Evolutionary conservation across 148 eudicot species (phyloP).

Genomic region (Cornus kousa): DNA sequence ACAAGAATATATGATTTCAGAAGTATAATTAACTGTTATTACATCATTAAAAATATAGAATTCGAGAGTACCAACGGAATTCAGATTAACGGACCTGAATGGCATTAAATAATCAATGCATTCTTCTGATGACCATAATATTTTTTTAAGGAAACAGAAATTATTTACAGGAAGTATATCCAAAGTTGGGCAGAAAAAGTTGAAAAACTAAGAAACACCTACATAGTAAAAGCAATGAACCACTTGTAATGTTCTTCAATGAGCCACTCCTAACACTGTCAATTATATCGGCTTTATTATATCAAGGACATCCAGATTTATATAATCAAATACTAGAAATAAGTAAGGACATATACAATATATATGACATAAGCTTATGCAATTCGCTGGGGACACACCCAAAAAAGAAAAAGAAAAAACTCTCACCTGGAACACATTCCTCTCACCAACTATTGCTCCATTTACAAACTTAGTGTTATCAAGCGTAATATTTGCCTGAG

Average conservation of each 20-base stretch:
- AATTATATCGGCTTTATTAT: not conserved
- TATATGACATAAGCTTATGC: not conserved
- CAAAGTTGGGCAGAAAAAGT: not conserved
- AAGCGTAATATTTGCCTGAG: conserved; percentile 89
- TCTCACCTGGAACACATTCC: conserved; percentile 92
- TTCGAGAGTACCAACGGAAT: not conserved
- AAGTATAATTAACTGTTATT: not conserved
- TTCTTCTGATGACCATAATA: not conserved
- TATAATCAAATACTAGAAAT: too few species aligned
- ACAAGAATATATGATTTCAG: not conserved
- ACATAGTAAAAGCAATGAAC: not conserved
- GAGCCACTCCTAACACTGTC: not conserved
- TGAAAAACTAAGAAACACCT: not conserved
- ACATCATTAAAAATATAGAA: not conserved
- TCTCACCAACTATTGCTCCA: conserved; percentile 93
- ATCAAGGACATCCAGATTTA: not conserved
- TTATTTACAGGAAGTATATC: conserved; percentile 7
- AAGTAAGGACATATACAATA: too few species aligned
- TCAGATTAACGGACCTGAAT: not conserved
- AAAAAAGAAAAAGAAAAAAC: too few species aligned
- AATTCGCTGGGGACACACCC: conserved; percentile 67
- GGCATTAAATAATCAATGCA: conserved; percentile 6
- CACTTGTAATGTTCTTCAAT: not conserved
- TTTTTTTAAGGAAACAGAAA: not conserved
- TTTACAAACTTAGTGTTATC: conserved; percentile 94